Conservation (phyloP, 768 basidiomycete species). For the Dictyophora rubrovolvata region DNA sequence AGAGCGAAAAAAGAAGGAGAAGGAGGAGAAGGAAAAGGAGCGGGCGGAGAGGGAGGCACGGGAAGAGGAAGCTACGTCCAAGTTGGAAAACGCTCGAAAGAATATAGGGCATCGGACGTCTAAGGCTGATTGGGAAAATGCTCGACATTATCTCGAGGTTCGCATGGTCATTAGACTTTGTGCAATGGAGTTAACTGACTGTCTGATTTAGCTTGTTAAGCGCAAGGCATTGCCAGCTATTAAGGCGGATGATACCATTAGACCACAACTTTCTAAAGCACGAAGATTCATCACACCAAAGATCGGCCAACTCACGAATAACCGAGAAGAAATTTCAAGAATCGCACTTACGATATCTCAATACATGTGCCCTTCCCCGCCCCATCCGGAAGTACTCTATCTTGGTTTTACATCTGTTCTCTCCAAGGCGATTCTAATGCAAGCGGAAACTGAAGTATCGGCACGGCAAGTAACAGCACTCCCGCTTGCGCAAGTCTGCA, state of each 20-base stretch:
- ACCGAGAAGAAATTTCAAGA: constrained; percentile 43
- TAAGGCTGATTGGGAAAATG: constrained; percentile 55
- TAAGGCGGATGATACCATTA: constrained; percentile 40
- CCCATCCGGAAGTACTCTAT: constrained; percentile 39
- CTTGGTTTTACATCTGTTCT: constrained; percentile 77
- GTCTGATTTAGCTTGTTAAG: constrained; percentile 45
- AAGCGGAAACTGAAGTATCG: constrained; percentile 89
- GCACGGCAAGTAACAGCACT: constrained; percentile 78
- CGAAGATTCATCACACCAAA: constrained; percentile 79
- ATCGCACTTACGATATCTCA: constrained; percentile 44
- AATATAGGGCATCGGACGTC: constrained; percentile 42
- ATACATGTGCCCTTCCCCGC: constrained; percentile 26
- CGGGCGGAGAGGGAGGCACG: constrained; percentile 23
- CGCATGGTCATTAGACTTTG: constrained; percentile 10
- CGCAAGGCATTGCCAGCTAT: constrained; percentile 50
- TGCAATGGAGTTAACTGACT: constrained; percentile 11
- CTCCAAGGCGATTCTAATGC: constrained; percentile 76
- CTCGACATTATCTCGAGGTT: constrained; percentile 46
- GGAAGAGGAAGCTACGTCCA: constrained; percentile 4
- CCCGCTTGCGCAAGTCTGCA: constrained; percentile 70
- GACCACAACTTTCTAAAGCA: constrained; percentile 50
- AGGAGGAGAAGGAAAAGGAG: constrained; percentile 26
- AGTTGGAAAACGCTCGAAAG: constrained; percentile 14
- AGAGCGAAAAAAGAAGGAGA: constrained; percentile 29
- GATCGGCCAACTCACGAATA: constrained; percentile 79